Conservation (phyloP, 352 stramenopile genomes). For the Phytopythium helicoides region DNA sequence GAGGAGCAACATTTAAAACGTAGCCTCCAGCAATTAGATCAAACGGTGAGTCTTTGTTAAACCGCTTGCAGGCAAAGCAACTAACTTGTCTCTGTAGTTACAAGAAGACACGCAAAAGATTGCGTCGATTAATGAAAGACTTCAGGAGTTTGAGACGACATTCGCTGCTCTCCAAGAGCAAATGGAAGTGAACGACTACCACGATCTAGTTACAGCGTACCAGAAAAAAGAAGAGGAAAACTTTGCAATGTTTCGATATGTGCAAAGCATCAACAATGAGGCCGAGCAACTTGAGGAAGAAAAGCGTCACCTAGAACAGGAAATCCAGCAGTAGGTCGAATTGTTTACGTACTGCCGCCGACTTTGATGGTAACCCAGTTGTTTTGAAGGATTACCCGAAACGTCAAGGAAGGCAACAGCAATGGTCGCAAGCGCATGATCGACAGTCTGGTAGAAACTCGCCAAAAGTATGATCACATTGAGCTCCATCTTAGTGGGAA, state of each 20-base stretch:
- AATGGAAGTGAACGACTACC: slow-evolving; percentile 64
- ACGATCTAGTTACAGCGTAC: slow-evolving; percentile 57
- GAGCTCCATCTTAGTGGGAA: too few relatives aligned
- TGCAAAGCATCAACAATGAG: slow-evolving; percentile 80
- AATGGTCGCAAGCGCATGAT: slow-evolving; percentile 71
- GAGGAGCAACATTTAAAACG: slow-evolving; percentile 75
- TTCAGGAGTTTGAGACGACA: slow-evolving; percentile 71
- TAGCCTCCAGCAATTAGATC: slow-evolving; percentile 57
- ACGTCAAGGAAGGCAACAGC: slow-evolving; percentile 65
- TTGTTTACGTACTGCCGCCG: too few relatives aligned
- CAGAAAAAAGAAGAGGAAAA: slow-evolving; percentile 78
- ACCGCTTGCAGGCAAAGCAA: neutral
- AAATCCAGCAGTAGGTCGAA: slow-evolving; percentile 51
- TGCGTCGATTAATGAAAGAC: slow-evolving; percentile 61
- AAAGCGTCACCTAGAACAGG: slow-evolving; percentile 47
- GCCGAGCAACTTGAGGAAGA: slow-evolving; percentile 81
- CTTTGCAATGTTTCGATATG: slow-evolving; percentile 76
- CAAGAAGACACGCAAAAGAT: slow-evolving; percentile 69
- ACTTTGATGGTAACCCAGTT: neutral
- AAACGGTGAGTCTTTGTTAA: slow-evolving; percentile 17
- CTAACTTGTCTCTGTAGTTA: slow-evolving; percentile 29
- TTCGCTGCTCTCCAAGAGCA: slow-evolving; percentile 60
- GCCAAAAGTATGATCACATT: slow-evolving; percentile 67
- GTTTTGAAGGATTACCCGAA: slow-evolving; percentile 4
- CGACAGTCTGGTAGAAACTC: slow-evolving; percentile 65